Conservation (phyloP, 352 stramenopile genomes). For the Globisporangium nodosum region DNA sequence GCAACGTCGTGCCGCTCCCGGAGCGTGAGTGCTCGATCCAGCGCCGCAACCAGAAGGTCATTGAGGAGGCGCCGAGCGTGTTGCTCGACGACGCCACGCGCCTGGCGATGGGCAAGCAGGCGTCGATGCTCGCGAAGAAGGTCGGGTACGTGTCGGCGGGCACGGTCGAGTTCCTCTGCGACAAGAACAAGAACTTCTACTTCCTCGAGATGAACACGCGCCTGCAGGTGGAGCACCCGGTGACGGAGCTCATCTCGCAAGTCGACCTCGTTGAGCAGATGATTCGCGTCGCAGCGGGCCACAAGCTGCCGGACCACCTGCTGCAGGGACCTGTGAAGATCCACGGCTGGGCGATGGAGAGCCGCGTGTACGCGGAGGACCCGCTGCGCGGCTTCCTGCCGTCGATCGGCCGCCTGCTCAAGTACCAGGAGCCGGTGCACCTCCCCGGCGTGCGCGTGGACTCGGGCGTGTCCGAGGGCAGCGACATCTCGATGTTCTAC, state of each 20-base stretch:
- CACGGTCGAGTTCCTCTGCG: conserved; percentile 97
- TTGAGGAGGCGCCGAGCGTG: conserved; percentile 92
- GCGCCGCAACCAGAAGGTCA: conserved; percentile 96
- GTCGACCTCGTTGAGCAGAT: conserved; percentile 96
- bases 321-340: conserved; percentile 55
- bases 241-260: conserved; percentile 93
- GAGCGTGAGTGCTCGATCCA: conserved; percentile 97
- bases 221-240: conserved; percentile 93
- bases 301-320: conserved; percentile 83
- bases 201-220: conserved; percentile 99
- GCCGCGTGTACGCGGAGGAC: conserved; percentile 96
- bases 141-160: conserved; percentile 93
- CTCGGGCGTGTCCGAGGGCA: conserved; percentile 89
- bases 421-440: conserved; percentile 88
- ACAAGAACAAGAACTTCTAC: conserved; percentile 97
- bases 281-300: conserved; percentile 91
- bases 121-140: conserved; percentile 86
- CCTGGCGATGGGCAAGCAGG: conserved; percentile 75
- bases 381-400: conserved; percentile 93
- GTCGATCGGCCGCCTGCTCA: conserved; percentile 91
- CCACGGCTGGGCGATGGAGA: conserved; percentile 88
- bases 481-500: conserved; percentile 94
- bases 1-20: conserved; percentile 90
- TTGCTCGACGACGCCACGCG: conserved; percentile 88
- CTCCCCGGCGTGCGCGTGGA: conserved; percentile 85